phyloP scores from a whole-genome alignment of 129 eudicot species.

The Pittosporum tobira region DNA sequence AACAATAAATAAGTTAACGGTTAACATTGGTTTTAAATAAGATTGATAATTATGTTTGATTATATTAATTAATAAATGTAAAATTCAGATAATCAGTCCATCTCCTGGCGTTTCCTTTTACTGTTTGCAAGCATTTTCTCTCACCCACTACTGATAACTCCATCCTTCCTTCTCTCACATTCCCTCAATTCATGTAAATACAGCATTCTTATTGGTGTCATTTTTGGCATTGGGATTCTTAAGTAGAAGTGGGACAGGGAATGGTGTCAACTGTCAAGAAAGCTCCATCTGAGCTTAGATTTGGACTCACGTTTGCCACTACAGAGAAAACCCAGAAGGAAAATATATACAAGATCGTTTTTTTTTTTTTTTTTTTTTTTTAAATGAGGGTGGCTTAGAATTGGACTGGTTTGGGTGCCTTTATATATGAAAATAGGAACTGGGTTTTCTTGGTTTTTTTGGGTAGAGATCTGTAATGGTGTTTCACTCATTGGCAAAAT shows the following conservation, averaged over 20 bases:
- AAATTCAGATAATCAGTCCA: conserved; percentile 31
- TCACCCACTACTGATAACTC: conserved; percentile 75
- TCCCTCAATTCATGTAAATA: conserved; percentile 4
- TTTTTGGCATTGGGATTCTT: conserved; percentile 22
- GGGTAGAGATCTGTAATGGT: conserved; percentile 25
- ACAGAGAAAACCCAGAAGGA: conserved; percentile 12
- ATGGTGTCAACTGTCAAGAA: conserved; percentile 32
- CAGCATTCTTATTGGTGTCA: conserved; percentile 16
- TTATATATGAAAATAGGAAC: conserved; percentile 9
- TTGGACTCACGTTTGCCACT: conserved; percentile 22
- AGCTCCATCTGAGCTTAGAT: conserved; percentile 66
- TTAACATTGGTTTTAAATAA: too few species aligned
- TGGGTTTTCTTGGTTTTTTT: conserved; percentile 3
- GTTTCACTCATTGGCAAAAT: neutral
- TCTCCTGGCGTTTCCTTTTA: conserved; percentile 36
- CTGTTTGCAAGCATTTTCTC: conserved; percentile 35
- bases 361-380: too few species aligned
- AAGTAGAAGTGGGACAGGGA: conserved; percentile 15
- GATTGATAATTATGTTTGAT: too few species aligned
- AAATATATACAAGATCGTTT: conserved; percentile 4
- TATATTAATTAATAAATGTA: neutral
- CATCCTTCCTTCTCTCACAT: conserved; percentile 48
- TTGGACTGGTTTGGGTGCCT: conserved; percentile 3
- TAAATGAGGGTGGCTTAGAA: conserved; percentile 1
- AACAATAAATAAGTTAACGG: too few species aligned